Evolutionary conservation across 805 yeast species (phyloP).

Genomic region (Saccharomycopsis fibuligera): DNA sequence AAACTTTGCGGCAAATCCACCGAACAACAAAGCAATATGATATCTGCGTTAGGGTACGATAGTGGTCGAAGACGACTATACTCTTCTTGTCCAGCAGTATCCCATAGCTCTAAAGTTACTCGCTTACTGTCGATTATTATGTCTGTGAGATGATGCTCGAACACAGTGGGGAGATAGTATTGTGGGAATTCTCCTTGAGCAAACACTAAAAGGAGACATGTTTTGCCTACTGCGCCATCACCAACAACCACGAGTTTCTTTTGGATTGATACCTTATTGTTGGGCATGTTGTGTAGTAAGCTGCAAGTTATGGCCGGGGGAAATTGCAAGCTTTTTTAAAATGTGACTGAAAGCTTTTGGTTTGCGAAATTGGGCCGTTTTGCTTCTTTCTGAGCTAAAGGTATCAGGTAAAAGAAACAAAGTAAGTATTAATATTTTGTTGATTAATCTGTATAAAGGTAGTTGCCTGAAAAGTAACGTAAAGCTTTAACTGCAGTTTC

Average conservation of each 20-base stretch:
- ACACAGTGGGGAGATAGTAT: slow-evolving; percentile 37
- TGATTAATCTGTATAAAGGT: too few species aligned
- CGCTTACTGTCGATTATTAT: slow-evolving; percentile 35
- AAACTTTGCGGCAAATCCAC: slow-evolving; percentile 91
- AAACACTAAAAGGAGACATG: slow-evolving; percentile 34
- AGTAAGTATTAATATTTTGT: too few species aligned
- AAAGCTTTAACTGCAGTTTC: too few species aligned
- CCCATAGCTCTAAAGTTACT: slow-evolving; percentile 37
- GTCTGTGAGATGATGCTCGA: slow-evolving; percentile 42
- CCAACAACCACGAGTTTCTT: slow-evolving; percentile 35
- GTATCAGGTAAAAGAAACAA: too few species aligned
- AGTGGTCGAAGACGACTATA: slow-evolving; percentile 89
- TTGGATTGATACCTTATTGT: background rate
- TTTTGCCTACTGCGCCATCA: slow-evolving; percentile 38
- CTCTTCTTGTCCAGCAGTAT: slow-evolving; percentile 93
- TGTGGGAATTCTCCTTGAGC: slow-evolving; percentile 35
- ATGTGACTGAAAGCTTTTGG: too few species aligned
- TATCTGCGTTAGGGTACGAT: slow-evolving; percentile 91
- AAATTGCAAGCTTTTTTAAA: too few species aligned
- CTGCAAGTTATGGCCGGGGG: too few species aligned
- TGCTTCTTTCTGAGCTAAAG: too few species aligned
- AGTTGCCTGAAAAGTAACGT: too few species aligned
- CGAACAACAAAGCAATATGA: slow-evolving; percentile 91
- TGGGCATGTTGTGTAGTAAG: background rate
- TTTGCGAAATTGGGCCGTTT: too few species aligned